phyloP scores from a whole-genome alignment of 805 yeast species.

The Starmerella gropengiesseri region DNA sequence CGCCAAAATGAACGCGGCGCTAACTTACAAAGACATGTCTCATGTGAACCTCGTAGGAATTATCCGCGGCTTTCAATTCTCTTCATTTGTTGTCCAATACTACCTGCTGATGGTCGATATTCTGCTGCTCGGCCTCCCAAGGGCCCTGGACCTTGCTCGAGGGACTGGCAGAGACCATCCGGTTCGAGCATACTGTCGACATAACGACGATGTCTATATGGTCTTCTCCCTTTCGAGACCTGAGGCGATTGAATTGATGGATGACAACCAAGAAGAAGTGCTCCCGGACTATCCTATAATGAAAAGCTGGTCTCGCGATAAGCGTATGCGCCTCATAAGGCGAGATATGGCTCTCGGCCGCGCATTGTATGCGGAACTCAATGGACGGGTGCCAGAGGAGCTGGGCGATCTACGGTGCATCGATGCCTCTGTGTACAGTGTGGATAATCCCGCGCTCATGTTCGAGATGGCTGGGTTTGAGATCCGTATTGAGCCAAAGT shows the following conservation, averaged over 20 bases:
- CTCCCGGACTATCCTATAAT: constrained; percentile 9
- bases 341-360: constrained; percentile 86
- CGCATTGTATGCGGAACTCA: constrained; percentile 85
- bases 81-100: constrained; percentile 80
- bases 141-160: constrained; percentile 85
- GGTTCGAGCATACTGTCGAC: constrained; percentile 67
- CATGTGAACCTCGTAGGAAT: constrained; percentile 84
- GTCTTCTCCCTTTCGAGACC: constrained; percentile 62
- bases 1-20: constrained; percentile 71
- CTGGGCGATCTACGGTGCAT: constrained; percentile 68
- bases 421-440: constrained; percentile 79
- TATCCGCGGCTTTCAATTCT: constrained; percentile 77
- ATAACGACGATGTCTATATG: constrained; percentile 70
- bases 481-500: constrained; percentile 71
- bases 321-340: constrained; percentile 80
- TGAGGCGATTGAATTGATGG: constrained; percentile 65
- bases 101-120: constrained; percentile 81
- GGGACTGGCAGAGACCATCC: constrained; percentile 56
- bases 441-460: constrained; percentile 77
- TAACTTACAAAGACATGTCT: constrained; percentile 89
- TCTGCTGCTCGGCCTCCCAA: constrained; percentile 67
- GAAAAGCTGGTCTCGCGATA: constrained; percentile 87
- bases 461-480: constrained; percentile 95
- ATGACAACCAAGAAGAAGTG: constrained; percentile 33
- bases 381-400: constrained; percentile 66